Conservation (phyloP, 257 asterid species). For the Solanum etuberosum region DNA sequence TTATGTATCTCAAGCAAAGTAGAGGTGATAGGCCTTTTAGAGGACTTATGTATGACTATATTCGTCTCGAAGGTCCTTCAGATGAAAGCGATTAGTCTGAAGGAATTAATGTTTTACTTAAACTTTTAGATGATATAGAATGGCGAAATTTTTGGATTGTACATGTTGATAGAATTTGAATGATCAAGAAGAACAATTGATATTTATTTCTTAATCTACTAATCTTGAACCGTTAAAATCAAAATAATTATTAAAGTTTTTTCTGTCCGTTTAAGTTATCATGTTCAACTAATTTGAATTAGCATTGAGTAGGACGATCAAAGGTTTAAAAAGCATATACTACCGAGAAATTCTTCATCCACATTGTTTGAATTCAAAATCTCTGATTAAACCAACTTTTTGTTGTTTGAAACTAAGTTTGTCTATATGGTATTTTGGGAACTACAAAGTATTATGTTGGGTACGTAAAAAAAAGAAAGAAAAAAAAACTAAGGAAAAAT, state of each 20-base stretch:
- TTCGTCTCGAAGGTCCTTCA: constrained; percentile 64
- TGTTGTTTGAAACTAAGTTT: no score
- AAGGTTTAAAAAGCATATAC: no score
- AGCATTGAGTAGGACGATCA: not conserved
- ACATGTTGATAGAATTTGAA: no score
- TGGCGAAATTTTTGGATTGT: fast-evolving
- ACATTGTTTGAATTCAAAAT: no score
- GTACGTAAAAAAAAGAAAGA: no score
- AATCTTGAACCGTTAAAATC: not conserved
- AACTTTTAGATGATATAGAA: not conserved
- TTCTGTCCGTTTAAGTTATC: no score
- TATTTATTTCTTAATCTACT: no score
- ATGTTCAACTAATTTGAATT: not conserved
- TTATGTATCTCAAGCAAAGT: constrained; percentile 41
- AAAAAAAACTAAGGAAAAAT: no score
- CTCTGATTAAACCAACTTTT: not conserved
- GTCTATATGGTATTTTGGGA: no score
- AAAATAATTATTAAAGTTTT: not conserved
- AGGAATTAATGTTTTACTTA: not conserved
- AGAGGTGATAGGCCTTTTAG: constrained; percentile 38
- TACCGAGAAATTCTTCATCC: fast-evolving
- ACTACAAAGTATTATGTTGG: no score
- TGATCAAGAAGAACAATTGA: no score
- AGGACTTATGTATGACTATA: constrained; percentile 73
- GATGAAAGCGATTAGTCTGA: not conserved